Evolutionary conservation across 78 protist species (phyloP), one percentile per base, ranked within the genome.

Genomic region (Dictyostelium firmibasis): DNA sequence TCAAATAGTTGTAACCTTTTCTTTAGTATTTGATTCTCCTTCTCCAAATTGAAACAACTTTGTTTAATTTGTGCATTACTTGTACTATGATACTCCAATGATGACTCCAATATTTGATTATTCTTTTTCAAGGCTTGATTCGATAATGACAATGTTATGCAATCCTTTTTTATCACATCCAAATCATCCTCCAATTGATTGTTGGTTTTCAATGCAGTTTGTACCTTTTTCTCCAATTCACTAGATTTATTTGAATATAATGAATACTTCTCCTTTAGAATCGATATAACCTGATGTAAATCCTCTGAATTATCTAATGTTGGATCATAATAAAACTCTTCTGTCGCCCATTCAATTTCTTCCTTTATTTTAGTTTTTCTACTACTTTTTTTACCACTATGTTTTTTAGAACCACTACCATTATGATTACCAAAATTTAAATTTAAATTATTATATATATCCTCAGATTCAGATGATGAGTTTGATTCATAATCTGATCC

Each of bases 281-380:
- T 81, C 3, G 84, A 64, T 31, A 81, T 81, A 62, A 89, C 77
- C 35, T 78, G 81, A 38, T 89, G 94, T 16, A 89, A 78, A 29
- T 89, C 94, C n/a, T 89, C 94, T 1, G 50, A 23, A 47, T 81
- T 81, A 3, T 62, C 83, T 9, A 89, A 60, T 16, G 64, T 20
- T 27, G 94, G 94, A 50, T 89, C 94, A 69, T 89, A 89, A 47
- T 89, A 89, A 57, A 89, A 89, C 38, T 89, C 94, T 47, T 89
- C 94, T 1, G 94, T 89, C 33, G 94, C 94, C 94, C 94, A 89
- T 8, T 53, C 75, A 69, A 89, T 81, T 13, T 70, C 75, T 20
- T 64, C 76, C 25, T 77, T 53, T 18, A 64, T 27, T 70, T 50
- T 25, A n/a, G n/a, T n/a, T n/a, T 23, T 41, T 69, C 20, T 14